Conservation (phyloP, 148 eudicot species). For the Rheum nobile region DNA sequence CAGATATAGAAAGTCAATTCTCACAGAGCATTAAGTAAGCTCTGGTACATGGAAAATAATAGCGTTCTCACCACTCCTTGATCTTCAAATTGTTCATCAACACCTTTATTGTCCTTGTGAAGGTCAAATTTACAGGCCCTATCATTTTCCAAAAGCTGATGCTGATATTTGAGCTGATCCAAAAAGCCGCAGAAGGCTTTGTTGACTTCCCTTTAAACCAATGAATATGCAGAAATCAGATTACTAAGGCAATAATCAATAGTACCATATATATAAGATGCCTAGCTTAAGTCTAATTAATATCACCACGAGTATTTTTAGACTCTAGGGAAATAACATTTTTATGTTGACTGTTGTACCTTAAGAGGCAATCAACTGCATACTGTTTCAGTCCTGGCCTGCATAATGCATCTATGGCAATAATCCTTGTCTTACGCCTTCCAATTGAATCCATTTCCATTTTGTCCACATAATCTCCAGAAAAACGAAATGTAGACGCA, state of each 20-base stretch:
- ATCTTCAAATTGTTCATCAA: slow-evolving; percentile 10
- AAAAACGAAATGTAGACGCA: slow-evolving; percentile 68
- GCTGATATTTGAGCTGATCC: slow-evolving; percentile 31
- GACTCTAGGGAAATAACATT: neutral
- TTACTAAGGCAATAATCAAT: neutral
- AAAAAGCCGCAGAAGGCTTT: slow-evolving; percentile 91
- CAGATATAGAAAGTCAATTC: neutral
- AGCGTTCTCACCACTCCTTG: slow-evolving; percentile 11
- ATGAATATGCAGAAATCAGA: neutral
- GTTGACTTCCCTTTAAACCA: slow-evolving; percentile 63
- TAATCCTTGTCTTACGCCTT: slow-evolving; percentile 70
- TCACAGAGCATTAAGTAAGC: neutral
- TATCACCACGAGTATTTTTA: neutral
- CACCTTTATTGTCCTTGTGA: slow-evolving; percentile 17
- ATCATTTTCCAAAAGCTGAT: slow-evolving; percentile 22
- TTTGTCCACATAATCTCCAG: slow-evolving; percentile 55
- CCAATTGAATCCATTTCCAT: slow-evolving; percentile 45
- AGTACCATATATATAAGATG: neutral
- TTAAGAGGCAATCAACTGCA: slow-evolving; percentile 40
- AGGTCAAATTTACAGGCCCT: slow-evolving; percentile 3
- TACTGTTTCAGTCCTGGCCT: slow-evolving; percentile 64
- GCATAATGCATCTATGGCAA: slow-evolving; percentile 78
- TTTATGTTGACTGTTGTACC: slow-evolving; percentile 47
- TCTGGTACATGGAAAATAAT: neutral
- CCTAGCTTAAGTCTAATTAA: neutral